Conservation (phyloP, 768 basidiomycete species). For the Chalciporus chontae region DNA sequence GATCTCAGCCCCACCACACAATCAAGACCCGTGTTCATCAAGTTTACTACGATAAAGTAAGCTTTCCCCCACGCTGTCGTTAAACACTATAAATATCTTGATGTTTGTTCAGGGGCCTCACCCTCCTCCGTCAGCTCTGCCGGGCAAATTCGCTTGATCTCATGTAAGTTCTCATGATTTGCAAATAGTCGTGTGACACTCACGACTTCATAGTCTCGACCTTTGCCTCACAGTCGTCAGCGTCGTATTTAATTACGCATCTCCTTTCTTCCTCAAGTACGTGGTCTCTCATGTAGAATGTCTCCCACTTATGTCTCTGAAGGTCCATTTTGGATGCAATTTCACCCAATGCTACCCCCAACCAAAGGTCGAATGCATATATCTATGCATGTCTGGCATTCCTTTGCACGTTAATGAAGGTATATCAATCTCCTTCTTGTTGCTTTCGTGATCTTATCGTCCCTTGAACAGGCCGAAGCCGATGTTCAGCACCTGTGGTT, state of each 20-base stretch:
- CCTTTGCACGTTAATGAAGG: constrained; percentile 41
- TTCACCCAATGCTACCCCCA: constrained; percentile 39
- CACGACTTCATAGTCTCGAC: constrained; percentile 46
- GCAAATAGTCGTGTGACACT: background rate
- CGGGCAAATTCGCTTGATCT: constrained; percentile 46
- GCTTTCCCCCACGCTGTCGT: background rate
- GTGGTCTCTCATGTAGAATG: constrained; percentile 6
- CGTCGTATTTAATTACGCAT: constrained; percentile 73
- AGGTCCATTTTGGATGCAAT: constrained; percentile 59
- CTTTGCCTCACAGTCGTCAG: constrained; percentile 63
- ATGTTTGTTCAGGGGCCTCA: constrained; percentile 15
- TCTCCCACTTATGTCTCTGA: constrained; percentile 16
- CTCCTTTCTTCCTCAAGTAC: constrained; percentile 83
- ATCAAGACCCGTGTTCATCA: constrained; percentile 59
- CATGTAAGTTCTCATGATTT: constrained; percentile 20
- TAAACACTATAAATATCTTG: background rate
- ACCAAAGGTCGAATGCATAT: constrained; percentile 60
- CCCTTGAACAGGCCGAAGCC: constrained; percentile 45
- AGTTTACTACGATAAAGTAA: constrained; percentile 35
- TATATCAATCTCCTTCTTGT: background rate
- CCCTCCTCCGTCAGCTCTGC: constrained; percentile 42
- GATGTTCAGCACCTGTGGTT: constrained; percentile 80
- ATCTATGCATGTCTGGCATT: constrained; percentile 79
- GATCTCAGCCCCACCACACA: constrained; percentile 63
- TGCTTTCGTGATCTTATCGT: background rate